Percentiles rank a stretch among this genome's conserved stretches.
phyloP scores from a whole-genome alignment of 345 rosid species.

The Crucihimalaya himalaica region DNA sequence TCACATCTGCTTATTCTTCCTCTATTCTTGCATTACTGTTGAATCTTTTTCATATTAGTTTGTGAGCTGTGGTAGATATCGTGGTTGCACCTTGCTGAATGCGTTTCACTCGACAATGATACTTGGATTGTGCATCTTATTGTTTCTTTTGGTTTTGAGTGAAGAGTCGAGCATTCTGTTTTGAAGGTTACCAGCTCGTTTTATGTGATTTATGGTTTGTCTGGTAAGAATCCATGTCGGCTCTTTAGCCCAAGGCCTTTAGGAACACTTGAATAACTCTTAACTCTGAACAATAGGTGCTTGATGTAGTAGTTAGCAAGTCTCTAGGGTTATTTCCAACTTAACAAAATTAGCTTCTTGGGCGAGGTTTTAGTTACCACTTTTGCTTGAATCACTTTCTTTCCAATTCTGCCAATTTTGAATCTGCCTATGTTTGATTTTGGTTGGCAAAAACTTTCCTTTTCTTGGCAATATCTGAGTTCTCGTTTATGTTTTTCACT shows the following conservation, averaged over 20 bases:
- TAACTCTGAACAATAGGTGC: neutral
- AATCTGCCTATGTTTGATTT: neutral
- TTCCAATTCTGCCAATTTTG: neutral
- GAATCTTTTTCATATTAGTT: constrained; percentile 1
- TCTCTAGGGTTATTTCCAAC: neutral
- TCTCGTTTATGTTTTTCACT: neutral
- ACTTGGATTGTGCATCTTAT: neutral
- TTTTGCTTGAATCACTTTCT: neutral
- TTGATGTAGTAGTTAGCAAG: neutral
- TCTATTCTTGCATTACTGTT: neutral
- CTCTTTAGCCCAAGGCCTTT: neutral
- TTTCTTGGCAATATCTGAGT: neutral
- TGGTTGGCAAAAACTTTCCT: neutral
- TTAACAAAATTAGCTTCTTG: neutral
- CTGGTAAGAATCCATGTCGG: neutral
- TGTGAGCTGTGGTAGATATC: neutral
- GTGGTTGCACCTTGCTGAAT: constrained; percentile 1
- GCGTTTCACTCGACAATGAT: neutral
- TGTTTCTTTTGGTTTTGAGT: neutral
- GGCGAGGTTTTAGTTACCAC: neutral
- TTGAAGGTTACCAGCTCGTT: neutral
- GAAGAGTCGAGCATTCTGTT: neutral
- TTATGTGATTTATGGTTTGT: neutral
- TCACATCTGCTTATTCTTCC: neutral
- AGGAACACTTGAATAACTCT: neutral